A percentile compares a stretch with the other conserved stretches of the same genome.
Evolutionary conservation across 129 eudicot species (phyloP).

Genomic region (Sambucus nigra): DNA sequence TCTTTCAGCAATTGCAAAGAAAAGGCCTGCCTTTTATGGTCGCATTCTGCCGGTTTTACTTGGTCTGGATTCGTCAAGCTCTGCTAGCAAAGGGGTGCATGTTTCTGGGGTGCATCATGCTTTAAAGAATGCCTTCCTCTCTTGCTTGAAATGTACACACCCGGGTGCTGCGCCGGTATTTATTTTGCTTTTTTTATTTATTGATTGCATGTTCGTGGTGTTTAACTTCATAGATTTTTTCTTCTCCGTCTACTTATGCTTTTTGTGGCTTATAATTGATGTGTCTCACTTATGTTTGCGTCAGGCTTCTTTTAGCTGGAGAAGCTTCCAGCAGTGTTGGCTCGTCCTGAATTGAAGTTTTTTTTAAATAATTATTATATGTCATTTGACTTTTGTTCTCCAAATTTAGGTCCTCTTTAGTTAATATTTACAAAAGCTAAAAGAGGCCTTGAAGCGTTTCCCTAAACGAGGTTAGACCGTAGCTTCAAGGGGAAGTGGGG

Average conservation of each 20-base stretch:
- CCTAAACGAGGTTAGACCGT: too few relatives aligned
- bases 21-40: constrained; percentile 93
- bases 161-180: constrained; percentile 96
- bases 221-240: neutral
- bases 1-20: constrained; percentile 77
- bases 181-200: constrained; percentile 12
- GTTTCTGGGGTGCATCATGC: constrained; percentile 77
- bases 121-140: constrained; percentile 68
- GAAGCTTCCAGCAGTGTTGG: too few relatives aligned
- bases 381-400: too few relatives aligned
- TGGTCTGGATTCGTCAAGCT: constrained; percentile 69
- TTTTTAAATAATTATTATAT: too few relatives aligned
- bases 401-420: too few relatives aligned
- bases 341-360: too few relatives aligned
- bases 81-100: constrained; percentile 47
- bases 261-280: neutral
- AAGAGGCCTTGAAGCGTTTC: too few relatives aligned
- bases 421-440: too few relatives aligned
- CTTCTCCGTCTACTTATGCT: neutral
- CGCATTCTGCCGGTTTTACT: constrained; percentile 95
- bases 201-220: constrained; percentile 6
- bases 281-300: too few relatives aligned
- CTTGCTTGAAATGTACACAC: constrained; percentile 82
- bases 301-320: too few relatives aligned
- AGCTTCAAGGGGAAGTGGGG: too few relatives aligned